These are phyloP conservation scores for Erodium texanum DNA, from an alignment of 441 rosid species.

Conservation along the genomic window DNA sequence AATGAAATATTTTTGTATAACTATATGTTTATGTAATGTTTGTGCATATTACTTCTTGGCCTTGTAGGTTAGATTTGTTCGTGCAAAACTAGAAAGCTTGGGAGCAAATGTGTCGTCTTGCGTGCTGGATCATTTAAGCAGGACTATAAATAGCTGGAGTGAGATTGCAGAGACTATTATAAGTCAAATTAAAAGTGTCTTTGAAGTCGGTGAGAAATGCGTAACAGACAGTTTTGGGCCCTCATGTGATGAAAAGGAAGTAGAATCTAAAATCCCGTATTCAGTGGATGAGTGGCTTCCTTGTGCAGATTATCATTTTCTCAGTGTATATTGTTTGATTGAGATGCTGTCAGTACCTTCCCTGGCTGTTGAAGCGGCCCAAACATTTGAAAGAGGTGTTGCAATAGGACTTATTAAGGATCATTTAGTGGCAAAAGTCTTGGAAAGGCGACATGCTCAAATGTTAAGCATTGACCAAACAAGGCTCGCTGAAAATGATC, in stretches of 20 bases:
- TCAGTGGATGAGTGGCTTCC: background rate
- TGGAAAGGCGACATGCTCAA: background rate
- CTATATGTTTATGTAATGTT: background rate
- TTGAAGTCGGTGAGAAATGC: background rate
- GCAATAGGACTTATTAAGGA: conserved; percentile 1
- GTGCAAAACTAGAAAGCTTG: conserved; percentile 7
- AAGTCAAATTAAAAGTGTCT: conserved; percentile 1
- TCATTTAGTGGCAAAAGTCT: background rate
- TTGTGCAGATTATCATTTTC: conserved; percentile 1
- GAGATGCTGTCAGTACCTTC: conserved; percentile 9
- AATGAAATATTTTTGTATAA: background rate
- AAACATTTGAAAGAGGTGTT: conserved; percentile 8
- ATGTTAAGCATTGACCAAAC: background rate
- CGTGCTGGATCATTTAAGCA: conserved; percentile 1
- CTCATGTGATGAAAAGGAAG: conserved; percentile 7
- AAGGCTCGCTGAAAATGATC: conserved; percentile 4
- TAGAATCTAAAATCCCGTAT: background rate
- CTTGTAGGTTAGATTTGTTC: conserved; percentile 9
- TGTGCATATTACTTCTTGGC: background rate
- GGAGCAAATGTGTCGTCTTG: conserved; percentile 1
- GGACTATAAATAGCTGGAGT: conserved; percentile 1
- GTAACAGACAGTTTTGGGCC: background rate
- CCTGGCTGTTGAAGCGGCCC: conserved; percentile 9
- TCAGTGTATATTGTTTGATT: conserved; percentile 1
- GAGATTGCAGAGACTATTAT: conserved; percentile 3